Conservation (phyloP, 345 rosid species). For the Moricandia moricandioides region DNA sequence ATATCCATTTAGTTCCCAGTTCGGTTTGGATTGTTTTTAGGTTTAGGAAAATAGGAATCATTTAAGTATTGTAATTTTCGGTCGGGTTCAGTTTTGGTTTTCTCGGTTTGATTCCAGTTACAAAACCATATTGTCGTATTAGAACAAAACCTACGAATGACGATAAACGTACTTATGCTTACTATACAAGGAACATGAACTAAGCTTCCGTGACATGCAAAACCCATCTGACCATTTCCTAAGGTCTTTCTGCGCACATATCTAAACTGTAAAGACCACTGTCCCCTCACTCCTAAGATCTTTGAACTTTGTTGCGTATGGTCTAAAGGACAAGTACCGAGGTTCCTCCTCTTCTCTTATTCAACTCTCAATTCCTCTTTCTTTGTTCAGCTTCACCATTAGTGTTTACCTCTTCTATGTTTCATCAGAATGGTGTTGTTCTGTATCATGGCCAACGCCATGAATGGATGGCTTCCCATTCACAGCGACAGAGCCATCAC, state of each 20-base stretch:
- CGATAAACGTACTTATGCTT: background rate
- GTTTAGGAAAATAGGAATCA: too few species aligned
- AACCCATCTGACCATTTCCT: background rate
- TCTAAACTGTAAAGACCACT: background rate
- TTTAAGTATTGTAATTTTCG: too few species aligned
- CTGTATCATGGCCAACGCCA: slow-evolving; percentile 31
- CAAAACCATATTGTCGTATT: background rate
- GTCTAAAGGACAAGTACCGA: background rate
- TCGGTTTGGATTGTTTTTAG: too few species aligned
- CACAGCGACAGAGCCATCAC: slow-evolving; percentile 38
- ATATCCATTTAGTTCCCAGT: too few species aligned
- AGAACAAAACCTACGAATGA: background rate
- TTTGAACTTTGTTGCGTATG: background rate
- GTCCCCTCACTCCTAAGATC: background rate
- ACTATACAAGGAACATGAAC: background rate
- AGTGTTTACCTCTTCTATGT: slow-evolving; percentile 30
- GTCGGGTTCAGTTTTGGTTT: too few species aligned
- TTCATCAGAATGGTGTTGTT: slow-evolving; percentile 36
- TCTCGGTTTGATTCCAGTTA: background rate
- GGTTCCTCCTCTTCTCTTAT: background rate
- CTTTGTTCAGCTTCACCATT: background rate
- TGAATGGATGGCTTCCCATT: slow-evolving; percentile 45
- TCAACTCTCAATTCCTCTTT: slow-evolving; percentile 11
- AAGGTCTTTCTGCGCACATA: background rate
- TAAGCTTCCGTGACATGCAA: background rate